Conservation (phyloP, 2,329 filamentous ascomycete genomes). For the Colletotrichum noveboracense region DNA sequence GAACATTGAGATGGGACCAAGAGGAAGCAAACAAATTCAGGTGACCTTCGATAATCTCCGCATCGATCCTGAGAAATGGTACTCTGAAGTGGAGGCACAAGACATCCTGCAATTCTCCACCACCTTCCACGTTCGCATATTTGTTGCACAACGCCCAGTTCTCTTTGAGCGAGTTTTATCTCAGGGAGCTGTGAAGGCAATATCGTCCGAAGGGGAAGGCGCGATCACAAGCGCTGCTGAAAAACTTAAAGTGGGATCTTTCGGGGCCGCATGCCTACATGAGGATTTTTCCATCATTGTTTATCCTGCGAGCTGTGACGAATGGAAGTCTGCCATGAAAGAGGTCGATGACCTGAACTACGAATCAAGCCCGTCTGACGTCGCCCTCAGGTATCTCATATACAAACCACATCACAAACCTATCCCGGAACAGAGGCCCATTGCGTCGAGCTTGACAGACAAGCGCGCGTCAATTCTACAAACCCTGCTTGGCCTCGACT, state of each 20-base stretch:
- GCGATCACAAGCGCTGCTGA: conserved; percentile 33
- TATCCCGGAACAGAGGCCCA: neutral
- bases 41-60: conserved; percentile 17
- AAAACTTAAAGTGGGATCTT: conserved; percentile 37
- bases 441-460: neutral
- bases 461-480: conserved; percentile 24
- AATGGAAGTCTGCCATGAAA: conserved; percentile 32
- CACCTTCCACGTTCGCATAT: conserved; percentile 36
- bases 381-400: conserved; percentile 39
- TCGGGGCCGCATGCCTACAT: conserved; percentile 39
- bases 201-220: neutral
- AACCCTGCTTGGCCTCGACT: conserved; percentile 36
- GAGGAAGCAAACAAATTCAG: neutral
- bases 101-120: conserved; percentile 37
- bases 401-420: conserved; percentile 33
- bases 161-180: conserved; percentile 5
- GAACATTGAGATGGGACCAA: conserved; percentile 4
- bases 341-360: conserved; percentile 12
- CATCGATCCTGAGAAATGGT: conserved; percentile 26
- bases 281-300: conserved; percentile 42
- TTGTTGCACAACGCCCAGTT: conserved; percentile 20
- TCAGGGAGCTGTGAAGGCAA: conserved; percentile 17
- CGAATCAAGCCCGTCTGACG: conserved; percentile 6
- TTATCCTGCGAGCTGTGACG: conserved; percentile 39
- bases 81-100: conserved; percentile 28